Conservation (phyloP, 2,329 filamentous ascomycete species). For the Nigrospora osmanthi region DNA sequence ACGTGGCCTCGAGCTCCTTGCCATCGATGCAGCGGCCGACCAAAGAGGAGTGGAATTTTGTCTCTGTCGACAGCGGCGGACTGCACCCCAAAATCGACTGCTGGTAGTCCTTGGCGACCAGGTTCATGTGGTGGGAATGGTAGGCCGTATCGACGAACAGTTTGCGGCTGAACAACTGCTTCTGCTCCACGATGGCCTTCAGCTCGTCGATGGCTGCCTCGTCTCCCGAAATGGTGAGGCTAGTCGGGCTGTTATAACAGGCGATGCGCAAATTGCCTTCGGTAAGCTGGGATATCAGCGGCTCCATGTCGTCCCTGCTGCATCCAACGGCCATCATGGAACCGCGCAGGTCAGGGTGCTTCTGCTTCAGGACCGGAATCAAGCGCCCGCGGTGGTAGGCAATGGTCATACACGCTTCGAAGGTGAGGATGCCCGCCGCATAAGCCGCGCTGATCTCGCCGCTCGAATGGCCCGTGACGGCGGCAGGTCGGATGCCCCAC, state of each 20-base stretch:
- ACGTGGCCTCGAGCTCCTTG: conserved; percentile 11
- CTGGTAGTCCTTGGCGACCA: conserved; percentile 14
- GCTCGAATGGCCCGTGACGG: too few species aligned
- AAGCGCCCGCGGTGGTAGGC: conserved; percentile 29
- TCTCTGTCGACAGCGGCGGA: conserved; percentile 21
- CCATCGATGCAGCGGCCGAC: conserved; percentile 7
- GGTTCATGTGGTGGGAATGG: conserved; percentile 15
- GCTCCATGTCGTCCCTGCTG: conserved; percentile 30
- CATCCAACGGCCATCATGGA: conserved; percentile 47
- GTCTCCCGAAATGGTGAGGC: conserved; percentile 14
- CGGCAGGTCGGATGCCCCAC: too few species aligned
- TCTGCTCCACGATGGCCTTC: conserved; percentile 8
- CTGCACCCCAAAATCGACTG: conserved; percentile 7
- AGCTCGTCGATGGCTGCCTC: conserved; percentile 13
- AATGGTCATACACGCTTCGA: conserved; percentile 13
- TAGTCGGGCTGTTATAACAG: conserved; percentile 15
- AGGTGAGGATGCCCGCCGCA: conserved; percentile 31
- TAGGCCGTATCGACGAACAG: conserved; percentile 16
- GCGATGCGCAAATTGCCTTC: conserved; percentile 13
- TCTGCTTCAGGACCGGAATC: conserved; percentile 27
- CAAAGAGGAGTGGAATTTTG: conserved; percentile 13
- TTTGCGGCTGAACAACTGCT: conserved; percentile 14
- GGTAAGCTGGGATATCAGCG: conserved; percentile 26
- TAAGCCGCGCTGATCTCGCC: conserved; percentile 38
- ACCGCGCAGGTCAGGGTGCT: conserved; percentile 29